Base-by-base conservation (phyloP, 2,329 filamentous ascomycete genomes). In the Fusarium sp. region DNA sequence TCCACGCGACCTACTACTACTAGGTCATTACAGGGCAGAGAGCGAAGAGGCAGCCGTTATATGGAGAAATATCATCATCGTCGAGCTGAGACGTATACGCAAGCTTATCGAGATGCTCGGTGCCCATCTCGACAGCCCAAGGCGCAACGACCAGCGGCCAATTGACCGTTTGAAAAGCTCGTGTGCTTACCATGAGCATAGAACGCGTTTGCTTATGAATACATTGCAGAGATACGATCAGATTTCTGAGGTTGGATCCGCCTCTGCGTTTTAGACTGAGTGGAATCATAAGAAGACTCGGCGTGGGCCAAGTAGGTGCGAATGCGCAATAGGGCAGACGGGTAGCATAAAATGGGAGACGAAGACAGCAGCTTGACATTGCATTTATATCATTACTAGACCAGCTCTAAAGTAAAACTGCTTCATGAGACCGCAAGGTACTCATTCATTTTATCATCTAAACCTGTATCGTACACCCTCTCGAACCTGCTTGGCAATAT, bases 381-480 rank as follows among this genome's bases (percentile, higher is more conserved):
- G 19, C 19, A 19, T 19, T 19, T 19, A 19, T 19, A 19, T 19
- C 19, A 19, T 19, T 19, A 19, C 19, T 19, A 19, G 19, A 19
- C 19, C 19, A 19, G 19, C 19, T 19, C 19, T 19, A 19, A 19
- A 19, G 19, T 19, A 19, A 19, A 19, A 19, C 19, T 19, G 19
- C 19, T 19, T 19, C 19, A 19, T 19, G 19, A 19, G 19, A 19
- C 19, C 19, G 19, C 19, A 10, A 31, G 11, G 29, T 11, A 10
- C 8, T 42, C 11, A 24, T 29, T 29, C 22, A 11, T 19, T 43
- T 15, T 10, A 19, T 43, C 10, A 31, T 22, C 28, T 31, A 43
- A 53, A 53, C 13, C 31, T 44, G 19, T 53, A 53, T 15, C 28
- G 34, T 29, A 47, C 42, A 36, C 31, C 34, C 35, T 53, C 42